Base-by-base conservation (phyloP, 2,329 filamentous ascomycete genomes). In the Alternaria consortialis region DNA sequence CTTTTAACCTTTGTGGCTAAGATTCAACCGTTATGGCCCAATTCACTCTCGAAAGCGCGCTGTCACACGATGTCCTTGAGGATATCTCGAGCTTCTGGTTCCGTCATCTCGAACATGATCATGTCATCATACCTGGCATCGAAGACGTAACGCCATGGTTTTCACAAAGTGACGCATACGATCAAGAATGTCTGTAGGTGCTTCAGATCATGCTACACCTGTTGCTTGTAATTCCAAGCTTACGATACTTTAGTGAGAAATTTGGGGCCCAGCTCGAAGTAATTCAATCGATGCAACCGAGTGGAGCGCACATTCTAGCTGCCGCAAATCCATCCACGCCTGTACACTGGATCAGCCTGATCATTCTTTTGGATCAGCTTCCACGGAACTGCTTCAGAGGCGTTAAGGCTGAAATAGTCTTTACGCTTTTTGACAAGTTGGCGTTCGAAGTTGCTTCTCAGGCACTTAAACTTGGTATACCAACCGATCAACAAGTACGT, bases 381-480 rank as follows among this genome's bases (percentile, higher is more conserved):
- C 47, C 56, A 27, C 20, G 56, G 46, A 58, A 58, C 20, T 58
- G 56, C 47, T 58, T 58, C 42, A 23, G 56, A 46, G 48, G 32
- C n/a, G 39, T 20, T n/a, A 15, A 53, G 12, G 27, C 39, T 20
- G 13, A 25, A 9, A 44, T 58, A 25, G 48, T 47, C n/a, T 58
- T 32, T 27, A 58, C 25, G n/a, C 2, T 53, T 15, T 58, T 58
- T 43, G 56, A 58, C 4, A 44, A 15, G 7, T 8, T 44, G 23
- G 42, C 42, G 25, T 44, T 44, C 9, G 42, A 0, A 44, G 42
- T 44, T 15, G 42, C 42, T 3, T 44, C 42, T 7, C 15, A 44
- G 27, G 42, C 42, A 3, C 15, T 44, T 20, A 15, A 44, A 15
- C 27, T 25, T n/a, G 42, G 42, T n/a, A 25, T 1, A 2, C 13